Conservation (phyloP, 192 early-diverging fungal genomes). For the Coemansia erecta region DNA sequence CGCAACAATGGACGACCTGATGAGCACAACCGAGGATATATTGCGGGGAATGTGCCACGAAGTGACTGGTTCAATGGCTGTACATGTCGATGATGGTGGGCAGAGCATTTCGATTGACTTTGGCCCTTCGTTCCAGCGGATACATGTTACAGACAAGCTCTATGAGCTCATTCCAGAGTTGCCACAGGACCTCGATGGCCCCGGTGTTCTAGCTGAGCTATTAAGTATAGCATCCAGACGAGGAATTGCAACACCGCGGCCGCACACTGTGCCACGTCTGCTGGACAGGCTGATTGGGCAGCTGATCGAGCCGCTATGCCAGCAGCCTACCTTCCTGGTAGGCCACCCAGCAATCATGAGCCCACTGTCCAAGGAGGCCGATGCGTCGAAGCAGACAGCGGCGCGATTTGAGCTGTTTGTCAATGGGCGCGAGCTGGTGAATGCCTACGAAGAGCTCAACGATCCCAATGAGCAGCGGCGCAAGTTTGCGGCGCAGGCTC, state of each 20-base stretch:
- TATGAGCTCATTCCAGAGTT: conserved; percentile 43
- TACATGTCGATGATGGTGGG: conserved; percentile 10
- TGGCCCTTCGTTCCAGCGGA: conserved; percentile 55
- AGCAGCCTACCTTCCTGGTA: conserved; percentile 77
- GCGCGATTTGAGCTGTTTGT: conserved; percentile 83
- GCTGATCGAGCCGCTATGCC: conserved; percentile 74
- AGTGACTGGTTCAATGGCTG: conserved; percentile 16
- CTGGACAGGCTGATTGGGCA: conserved; percentile 71
- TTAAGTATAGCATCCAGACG: conserved; percentile 16
- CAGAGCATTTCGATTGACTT: conserved; percentile 50
- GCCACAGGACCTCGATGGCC: conserved; percentile 30
- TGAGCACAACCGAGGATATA: conserved; percentile 69
- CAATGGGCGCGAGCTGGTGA: conserved; percentile 72
- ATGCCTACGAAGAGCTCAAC: conserved; percentile 90
- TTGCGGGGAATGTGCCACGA: conserved; percentile 50
- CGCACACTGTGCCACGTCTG: conserved; percentile 65
- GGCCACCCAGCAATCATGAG: conserved; percentile 79
- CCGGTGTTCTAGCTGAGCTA: conserved; percentile 16
- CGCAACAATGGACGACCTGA: conserved; percentile 64
- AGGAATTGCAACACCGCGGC: conserved; percentile 41
- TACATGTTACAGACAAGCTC: conserved; percentile 58
- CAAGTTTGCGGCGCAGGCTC: conserved; percentile 62
- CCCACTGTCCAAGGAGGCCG: conserved; percentile 69
- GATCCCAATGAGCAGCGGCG: conserved; percentile 74
- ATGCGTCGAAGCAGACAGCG: conserved; percentile 47